Percentiles rank a stretch among this genome's conserved stretches.
phyloP scores from a whole-genome alignment of 2,329 filamentous ascomycete genomes.

The Paecilomyces variotii region DNA sequence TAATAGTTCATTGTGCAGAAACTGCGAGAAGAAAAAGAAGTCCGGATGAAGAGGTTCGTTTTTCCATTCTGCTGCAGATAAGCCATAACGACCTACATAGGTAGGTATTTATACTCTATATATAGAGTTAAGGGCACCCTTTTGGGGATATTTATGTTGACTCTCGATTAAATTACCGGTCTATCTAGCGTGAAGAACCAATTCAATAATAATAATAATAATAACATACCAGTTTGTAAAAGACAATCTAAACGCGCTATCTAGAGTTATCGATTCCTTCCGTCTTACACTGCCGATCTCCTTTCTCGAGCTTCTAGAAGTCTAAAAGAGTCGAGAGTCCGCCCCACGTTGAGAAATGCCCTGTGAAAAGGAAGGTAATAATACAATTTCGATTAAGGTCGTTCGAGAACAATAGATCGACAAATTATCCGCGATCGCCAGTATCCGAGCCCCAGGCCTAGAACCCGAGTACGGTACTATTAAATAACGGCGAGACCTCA shows the following conservation, averaged over 20 bases:
- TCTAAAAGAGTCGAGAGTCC: not conserved
- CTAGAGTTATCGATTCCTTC: not conserved
- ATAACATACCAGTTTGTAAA: not conserved
- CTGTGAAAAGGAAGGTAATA: not conserved
- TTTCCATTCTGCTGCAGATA: too few relatives aligned
- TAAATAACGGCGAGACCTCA: not conserved
- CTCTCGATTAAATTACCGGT: too few relatives aligned
- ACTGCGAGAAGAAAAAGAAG: too few relatives aligned
- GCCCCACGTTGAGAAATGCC: not conserved
- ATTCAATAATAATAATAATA: not conserved
- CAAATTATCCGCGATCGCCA: not conserved
- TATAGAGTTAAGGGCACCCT: too few relatives aligned
- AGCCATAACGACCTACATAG: too few relatives aligned
- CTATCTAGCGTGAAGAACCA: too few relatives aligned
- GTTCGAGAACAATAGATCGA: not conserved
- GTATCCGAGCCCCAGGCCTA: not conserved
- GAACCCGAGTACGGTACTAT: not conserved
- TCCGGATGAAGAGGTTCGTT: too few relatives aligned
- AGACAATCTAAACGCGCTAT: not conserved
- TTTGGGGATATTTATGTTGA: too few relatives aligned
- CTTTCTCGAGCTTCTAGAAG: not conserved
- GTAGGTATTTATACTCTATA: too few relatives aligned
- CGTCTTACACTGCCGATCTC: not conserved
- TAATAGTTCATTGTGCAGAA: too few relatives aligned
- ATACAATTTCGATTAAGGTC: not conserved